These are phyloP conservation scores for Mycena haematopus DNA, from an alignment of 768 basidiomycete species.

Conservation along the genomic window DNA sequence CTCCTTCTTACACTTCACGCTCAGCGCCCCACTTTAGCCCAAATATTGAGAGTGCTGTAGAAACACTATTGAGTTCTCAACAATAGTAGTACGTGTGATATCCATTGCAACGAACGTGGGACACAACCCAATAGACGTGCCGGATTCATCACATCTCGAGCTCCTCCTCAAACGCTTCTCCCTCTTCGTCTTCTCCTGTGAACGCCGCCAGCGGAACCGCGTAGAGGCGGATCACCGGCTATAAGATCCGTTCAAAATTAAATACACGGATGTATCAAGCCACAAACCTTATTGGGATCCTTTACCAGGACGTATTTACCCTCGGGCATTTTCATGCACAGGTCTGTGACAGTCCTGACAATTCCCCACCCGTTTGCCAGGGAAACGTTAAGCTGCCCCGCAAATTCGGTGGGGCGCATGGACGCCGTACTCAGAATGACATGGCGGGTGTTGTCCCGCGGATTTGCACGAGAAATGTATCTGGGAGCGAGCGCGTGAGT, in stretches of 20 bases:
- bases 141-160: constrained; percentile 14
- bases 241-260: constrained; percentile 21
- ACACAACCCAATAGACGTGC: background rate
- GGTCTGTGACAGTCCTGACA: constrained; percentile 90
- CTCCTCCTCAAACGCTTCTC: constrained; percentile 45
- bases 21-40: constrained; percentile 49
- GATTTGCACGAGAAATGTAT: constrained; percentile 93
- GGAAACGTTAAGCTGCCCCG: constrained; percentile 93
- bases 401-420: constrained; percentile 94
- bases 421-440: constrained; percentile 95
- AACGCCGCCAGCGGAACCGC: constrained; percentile 90
- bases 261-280: constrained; percentile 19
- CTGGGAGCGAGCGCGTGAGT: constrained; percentile 47
- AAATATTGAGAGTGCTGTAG: constrained; percentile 83
- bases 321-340: constrained; percentile 96
- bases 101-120: background rate
- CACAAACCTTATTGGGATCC: constrained; percentile 93
- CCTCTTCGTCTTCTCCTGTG: constrained; percentile 80
- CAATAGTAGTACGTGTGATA: constrained; percentile 4
- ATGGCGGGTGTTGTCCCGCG: constrained; percentile 94
- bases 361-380: constrained; percentile 98
- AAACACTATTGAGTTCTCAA: constrained; percentile 69
- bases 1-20: constrained; percentile 12
- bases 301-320: constrained; percentile 98
- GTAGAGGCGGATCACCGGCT: constrained; percentile 96